Evolutionary conservation across 1,284 basidiomycete genomes (phyloP).

Genomic region (Melampsora americana): DNA sequence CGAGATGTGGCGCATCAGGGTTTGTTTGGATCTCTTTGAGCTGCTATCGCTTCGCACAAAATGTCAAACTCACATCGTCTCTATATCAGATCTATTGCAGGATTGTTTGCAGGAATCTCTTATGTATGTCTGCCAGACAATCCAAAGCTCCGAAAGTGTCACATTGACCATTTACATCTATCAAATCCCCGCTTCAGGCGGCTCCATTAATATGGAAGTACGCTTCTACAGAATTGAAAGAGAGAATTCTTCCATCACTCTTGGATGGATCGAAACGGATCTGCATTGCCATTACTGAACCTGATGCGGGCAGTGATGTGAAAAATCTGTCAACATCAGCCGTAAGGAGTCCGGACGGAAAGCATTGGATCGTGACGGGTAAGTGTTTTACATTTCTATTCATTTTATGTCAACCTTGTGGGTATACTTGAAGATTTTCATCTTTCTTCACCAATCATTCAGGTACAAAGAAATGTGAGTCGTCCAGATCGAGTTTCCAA

Average conservation of each 20-base stretch:
- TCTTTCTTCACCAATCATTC: background rate
- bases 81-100: constrained; percentile 26
- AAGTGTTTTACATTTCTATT: background rate
- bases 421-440: background rate
- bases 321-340: constrained; percentile 36
- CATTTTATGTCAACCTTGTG: background rate
- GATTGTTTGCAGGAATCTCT: constrained; percentile 37
- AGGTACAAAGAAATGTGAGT: constrained; percentile 44
- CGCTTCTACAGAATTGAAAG: constrained; percentile 17
- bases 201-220: constrained; percentile 46
- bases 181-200: background rate
- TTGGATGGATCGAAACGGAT: constrained; percentile 35
- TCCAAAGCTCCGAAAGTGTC: background rate
- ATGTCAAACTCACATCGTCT: background rate
- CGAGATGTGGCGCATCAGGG: constrained; percentile 45
- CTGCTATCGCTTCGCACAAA: background rate
- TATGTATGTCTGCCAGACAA: constrained; percentile 22
- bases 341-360: constrained; percentile 32
- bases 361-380: constrained; percentile 42
- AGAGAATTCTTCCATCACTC: constrained; percentile 18
- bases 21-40: background rate
- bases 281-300: constrained; percentile 46
- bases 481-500: background rate
- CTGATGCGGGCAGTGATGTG: constrained; percentile 42
- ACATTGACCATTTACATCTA: background rate